Base-by-base conservation (phyloP, 345 rosid species). In the Clarkia xantiana region DNA sequence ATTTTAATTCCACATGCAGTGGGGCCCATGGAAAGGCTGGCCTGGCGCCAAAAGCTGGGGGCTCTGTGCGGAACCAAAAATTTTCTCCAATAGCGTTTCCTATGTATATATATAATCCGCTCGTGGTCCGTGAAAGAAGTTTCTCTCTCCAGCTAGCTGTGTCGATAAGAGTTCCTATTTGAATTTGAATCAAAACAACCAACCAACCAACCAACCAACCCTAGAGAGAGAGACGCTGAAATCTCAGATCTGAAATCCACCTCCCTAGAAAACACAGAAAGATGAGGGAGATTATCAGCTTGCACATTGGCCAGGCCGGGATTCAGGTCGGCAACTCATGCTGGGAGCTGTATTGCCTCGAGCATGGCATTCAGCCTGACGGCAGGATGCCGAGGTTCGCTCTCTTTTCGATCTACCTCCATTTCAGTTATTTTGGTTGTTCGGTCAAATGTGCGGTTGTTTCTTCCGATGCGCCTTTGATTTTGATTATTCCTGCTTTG, bases 221-320 rank as follows among this genome's bases (percentile, higher is more conserved):
- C n/a, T n/a, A n/a, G n/a, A n/a, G n/a, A 7, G 5, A 29, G 36
- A 29, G 7, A 29, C 36, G 36, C 36, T 5, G 36, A 29, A 29
- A 29, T 29, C 7, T 10, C 7, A 29, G 36, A 29, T 29, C 36
- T 29, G 36, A 29, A 29, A 29, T 29, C 36, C 36, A 29, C 6
- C 36, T 1, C 4, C 36, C 36, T 10, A 5, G 9, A 42, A 14
- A 36, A 8, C 46, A 15, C 19, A 47, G 38, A 20, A 11, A 45
- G 18, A 76, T 77, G 83, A 71, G 83, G 56, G 83, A 77, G 48
- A 74, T 77, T 45, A 77, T 77, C 3, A 77, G 83, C 59, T 62
- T 77, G 48, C 83, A 77, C 60, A 77, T 77, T 9, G 83, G 83
- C 1, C 83, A 77, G 56, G 83, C 80, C 1, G 83, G 83, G 52